Evolutionary conservation across 108 stramenopile genomes (phyloP), one percentile per base, ranked within the genome.

Genomic region (Stephanodiscus triporus): DNA sequence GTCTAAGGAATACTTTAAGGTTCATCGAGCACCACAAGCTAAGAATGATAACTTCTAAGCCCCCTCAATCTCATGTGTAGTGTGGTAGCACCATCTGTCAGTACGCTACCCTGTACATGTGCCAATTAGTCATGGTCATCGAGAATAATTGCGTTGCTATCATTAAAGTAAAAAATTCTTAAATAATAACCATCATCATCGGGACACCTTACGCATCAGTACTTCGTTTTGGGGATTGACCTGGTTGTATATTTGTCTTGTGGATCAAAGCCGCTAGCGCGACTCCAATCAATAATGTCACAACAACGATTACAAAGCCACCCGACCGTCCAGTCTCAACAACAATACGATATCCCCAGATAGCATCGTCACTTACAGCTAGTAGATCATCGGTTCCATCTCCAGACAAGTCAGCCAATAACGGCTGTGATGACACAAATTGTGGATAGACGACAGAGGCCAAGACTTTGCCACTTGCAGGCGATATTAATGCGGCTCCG

Each of bases 301-400:
- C 90, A 54, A 86, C 82, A 13, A 87, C 58, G 22, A 92, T 87
- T 2, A 86, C 79, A 24, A 89, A 80, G 37, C 77, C 70, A 14
- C 87, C 74, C 2, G 87, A 80, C 7, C 81, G 58, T 16, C 87
- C 87, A 27, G 82, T 66, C n/a, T 67, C 72, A 9, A 93, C 81
- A 17, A 72, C 27, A n/a, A 95, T 65, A 19, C 81, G 84, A 59
- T 88, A 95, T n/a, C 91, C 94, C 91, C 89, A 95, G 20, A 95
- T 65, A 8, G 85, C 94, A 82, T 92, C 88, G 53, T 65, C 59
- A 48, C 86, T 91, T 11, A 76, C 58, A 38, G 93, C 77, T 19
- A 91, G 60, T 9, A 95, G 76, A 78, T 95, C 94, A 45, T 89
- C 79, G 4, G 90, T 90, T 10, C 91, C 94, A 76, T 95, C 94